Percentiles rank a stretch among this genome's conserved stretches.
Conservation (phyloP, 345 rosid species). For the Brassica carinata region DNA sequence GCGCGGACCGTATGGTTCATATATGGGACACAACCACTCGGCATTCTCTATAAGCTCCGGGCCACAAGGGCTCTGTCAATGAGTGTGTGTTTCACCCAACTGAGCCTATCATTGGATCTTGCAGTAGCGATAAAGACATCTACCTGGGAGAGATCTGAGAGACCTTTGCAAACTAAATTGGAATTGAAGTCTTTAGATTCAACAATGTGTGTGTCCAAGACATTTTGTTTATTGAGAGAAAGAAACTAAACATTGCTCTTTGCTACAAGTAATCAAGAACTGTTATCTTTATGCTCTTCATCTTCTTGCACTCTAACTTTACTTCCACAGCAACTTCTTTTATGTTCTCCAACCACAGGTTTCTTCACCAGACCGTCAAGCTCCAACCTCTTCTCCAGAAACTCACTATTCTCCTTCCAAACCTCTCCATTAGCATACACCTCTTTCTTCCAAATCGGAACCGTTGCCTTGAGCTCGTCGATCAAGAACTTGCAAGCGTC, state of each 20-base stretch:
- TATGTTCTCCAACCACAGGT: slow-evolving; percentile 36
- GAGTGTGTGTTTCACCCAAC: slow-evolving; percentile 85
- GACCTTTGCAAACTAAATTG: slow-evolving; percentile 1
- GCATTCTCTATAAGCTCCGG: slow-evolving; percentile 95
- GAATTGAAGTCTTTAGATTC: slow-evolving; percentile 25
- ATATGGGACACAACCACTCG: slow-evolving; percentile 95
- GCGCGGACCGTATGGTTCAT: slow-evolving; percentile 94
- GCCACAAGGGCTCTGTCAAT: slow-evolving; percentile 89
- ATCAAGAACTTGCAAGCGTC: slow-evolving; percentile 85
- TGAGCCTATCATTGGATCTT: slow-evolving; percentile 91
- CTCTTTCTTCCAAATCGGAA: slow-evolving; percentile 96
- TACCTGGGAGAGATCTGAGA: slow-evolving; percentile 87
- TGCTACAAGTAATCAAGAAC: slow-evolving; percentile 32
- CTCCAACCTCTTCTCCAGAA: slow-evolving; percentile 59
- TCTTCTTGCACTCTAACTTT: slow-evolving; percentile 55
- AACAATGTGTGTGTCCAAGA: slow-evolving; percentile 15
- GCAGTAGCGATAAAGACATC: slow-evolving; percentile 94
- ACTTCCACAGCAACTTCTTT: slow-evolving; percentile 57
- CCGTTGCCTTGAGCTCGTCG: slow-evolving; percentile 83
- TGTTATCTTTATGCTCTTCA: slow-evolving; percentile 24
- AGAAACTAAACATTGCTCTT: slow-evolving; percentile 9
- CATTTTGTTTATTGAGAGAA: slow-evolving; percentile 26
- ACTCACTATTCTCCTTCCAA: slow-evolving; percentile 96
- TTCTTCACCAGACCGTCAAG: slow-evolving; percentile 46
- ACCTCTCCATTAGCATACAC: slow-evolving; percentile 83